Percentiles rank a stretch among this genome's conserved stretches.
Evolutionary conservation across 2,329 filamentous ascomycete species (phyloP).

Genomic region (Aciculosporium take): DNA sequence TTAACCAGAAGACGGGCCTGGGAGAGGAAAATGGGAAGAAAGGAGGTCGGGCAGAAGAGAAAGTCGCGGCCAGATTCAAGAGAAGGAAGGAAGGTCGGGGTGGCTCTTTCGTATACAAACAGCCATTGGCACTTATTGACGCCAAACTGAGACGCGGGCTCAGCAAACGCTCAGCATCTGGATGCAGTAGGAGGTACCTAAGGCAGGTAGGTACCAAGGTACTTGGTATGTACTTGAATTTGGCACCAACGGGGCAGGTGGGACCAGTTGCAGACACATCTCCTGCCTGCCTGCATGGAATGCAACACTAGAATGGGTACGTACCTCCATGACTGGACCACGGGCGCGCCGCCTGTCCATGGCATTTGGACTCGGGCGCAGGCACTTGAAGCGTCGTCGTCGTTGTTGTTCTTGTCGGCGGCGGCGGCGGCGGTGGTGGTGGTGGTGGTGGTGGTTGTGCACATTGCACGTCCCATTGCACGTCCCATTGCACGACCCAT

Average conservation of each 20-base stretch:
- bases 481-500: too few relatives aligned
- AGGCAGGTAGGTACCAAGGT: too few relatives aligned
- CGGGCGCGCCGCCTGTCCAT: not conserved
- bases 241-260: not conserved
- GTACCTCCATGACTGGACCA: conserved; percentile 2
- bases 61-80: not conserved
- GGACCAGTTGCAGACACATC: not conserved
- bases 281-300: not conserved
- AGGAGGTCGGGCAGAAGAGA: not conserved
- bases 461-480: too few relatives aligned
- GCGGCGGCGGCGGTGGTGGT: too few relatives aligned
- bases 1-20: not conserved
- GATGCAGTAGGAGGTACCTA: too few relatives aligned
- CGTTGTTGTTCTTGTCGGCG: too few relatives aligned
- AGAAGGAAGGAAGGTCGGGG: conserved; percentile 5
- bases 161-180: not conserved
- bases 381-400: not conserved
- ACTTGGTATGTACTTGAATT: not conserved
- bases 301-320: not conserved
- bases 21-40: too few relatives aligned
- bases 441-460: conserved; percentile 1
- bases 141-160: not conserved
- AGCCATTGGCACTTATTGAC: too few relatives aligned
- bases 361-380: not conserved
- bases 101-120: not conserved